Evolutionary conservation across 2,329 filamentous ascomycete genomes (phyloP).

Genomic region (Penicillium psychrosexuale): DNA sequence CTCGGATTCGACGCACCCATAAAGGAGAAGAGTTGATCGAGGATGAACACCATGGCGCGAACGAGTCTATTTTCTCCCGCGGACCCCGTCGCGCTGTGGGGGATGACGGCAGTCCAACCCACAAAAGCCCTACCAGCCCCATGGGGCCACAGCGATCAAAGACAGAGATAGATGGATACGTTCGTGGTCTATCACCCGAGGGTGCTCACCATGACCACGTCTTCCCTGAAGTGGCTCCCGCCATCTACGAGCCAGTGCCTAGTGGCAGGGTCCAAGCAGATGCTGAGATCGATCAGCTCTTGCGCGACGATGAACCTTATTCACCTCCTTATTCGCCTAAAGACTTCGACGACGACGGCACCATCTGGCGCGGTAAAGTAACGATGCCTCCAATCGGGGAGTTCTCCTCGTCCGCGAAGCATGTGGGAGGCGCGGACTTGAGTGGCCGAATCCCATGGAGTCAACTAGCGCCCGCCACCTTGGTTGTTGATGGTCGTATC

Average conservation of each 20-base stretch:
- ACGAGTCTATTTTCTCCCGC: conserved; percentile 49
- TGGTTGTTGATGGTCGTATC: conserved; percentile 67
- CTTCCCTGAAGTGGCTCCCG: conserved; percentile 43
- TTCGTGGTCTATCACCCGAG: conserved; percentile 71
- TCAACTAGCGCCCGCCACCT: conserved; percentile 65
- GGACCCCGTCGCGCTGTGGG: conserved; percentile 44
- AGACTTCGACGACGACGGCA: conserved; percentile 66
- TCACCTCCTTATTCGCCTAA: conserved; percentile 81
- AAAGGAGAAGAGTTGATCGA: conserved; percentile 92
- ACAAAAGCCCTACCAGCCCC: conserved; percentile 29
- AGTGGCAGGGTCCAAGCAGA: conserved; percentile 61
- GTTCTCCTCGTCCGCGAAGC: conserved; percentile 73
- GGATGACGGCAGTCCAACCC: conserved; percentile 30
- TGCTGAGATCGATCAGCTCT: conserved; percentile 82
- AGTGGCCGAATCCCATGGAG: conserved; percentile 66
- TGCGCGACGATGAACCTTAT: conserved; percentile 76
- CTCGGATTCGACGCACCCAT: conserved; percentile 82
- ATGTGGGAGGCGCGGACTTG: conserved; percentile 80
- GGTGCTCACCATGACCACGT: conserved; percentile 44
- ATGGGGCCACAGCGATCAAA: conserved; percentile 21
- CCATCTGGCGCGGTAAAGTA: conserved; percentile 74
- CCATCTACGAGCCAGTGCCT: conserved; percentile 40
- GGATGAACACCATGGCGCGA: conserved; percentile 57
- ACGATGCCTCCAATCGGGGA: conserved; percentile 74
- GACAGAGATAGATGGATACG: conserved; percentile 52